Conservation (phyloP, 2,329 filamentous ascomycete genomes). For the Pestalotiopsis fici region DNA sequence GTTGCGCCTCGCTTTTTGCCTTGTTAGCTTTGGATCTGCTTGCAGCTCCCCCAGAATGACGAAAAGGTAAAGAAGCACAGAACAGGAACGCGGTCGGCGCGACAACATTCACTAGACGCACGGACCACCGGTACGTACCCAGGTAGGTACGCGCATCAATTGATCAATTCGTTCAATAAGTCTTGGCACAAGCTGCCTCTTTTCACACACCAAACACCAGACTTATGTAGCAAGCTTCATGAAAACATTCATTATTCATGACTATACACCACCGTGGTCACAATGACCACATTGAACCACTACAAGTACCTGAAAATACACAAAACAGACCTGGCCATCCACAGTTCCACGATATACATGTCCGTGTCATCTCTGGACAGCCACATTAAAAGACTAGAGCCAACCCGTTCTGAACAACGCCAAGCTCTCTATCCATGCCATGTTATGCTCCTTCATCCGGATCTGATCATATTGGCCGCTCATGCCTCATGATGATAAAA, state of each 20-base stretch:
- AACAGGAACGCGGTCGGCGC: slow-evolving; percentile 5
- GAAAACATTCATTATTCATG: too few relatives aligned
- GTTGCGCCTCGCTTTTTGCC: background rate
- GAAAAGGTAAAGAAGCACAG: slow-evolving; percentile 7
- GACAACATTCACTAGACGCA: background rate
- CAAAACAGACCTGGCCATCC: background rate
- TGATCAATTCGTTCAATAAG: too few relatives aligned
- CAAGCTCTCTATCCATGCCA: background rate
- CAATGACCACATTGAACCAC: too few relatives aligned
- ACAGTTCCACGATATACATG: background rate
- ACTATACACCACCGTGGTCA: too few relatives aligned
- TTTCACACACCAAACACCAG: too few relatives aligned
- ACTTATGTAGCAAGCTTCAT: too few relatives aligned
- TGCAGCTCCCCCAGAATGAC: background rate
- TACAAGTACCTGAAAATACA: background rate
- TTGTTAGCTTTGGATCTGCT: background rate
- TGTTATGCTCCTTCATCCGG: background rate
- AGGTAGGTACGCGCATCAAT: too few relatives aligned
- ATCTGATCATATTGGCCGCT: background rate
- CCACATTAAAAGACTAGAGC: background rate
- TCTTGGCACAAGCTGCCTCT: too few relatives aligned
- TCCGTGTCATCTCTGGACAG: background rate
- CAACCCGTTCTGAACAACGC: background rate
- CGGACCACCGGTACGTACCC: background rate
- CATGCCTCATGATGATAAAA: slow-evolving; percentile 2